Base-by-base conservation (phyloP, 306 rosid species). In the Glycine tomentella region DNA sequence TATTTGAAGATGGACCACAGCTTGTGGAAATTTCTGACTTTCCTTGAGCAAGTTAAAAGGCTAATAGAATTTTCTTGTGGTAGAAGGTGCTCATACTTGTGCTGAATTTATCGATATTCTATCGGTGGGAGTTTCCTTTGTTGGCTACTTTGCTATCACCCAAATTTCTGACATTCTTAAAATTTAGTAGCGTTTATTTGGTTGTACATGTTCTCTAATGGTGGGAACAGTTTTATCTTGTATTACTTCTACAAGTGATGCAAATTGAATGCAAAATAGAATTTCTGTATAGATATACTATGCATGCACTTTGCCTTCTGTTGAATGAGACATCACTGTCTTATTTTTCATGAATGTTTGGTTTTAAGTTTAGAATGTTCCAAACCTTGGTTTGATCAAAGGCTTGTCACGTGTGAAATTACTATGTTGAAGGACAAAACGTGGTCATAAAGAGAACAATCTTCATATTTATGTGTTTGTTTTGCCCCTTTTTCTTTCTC, bases 11-110 rank as follows among this genome's bases (percentile, higher is more conserved):
- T 49, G 16, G 62, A 64, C 53, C 14, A 48, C 55, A 46, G 66
- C 66, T 33, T 75, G 62, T 58, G 65, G 76, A 86, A 75, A 64
- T 71, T 74, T 57, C 45, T 63, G 46, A 31, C 82, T 52, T 82
- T 73, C 79, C 38, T 8, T 48, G 48, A 34, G 66, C 52, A 63
- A 56, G 77, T 64, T 66, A 50, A 57, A 69, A 36, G 7, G 72
- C 63, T 6, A 69, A 67, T 69, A 45, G 65, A 72, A 38, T 61
- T 65, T 59, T 79, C 78, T 69, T 52, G 78, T 62, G 75, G 70
- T 76, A 53, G 72, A 42, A 20, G 50, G 66, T 65, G 17, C 44
- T 84, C 72, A 57, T 38, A 49, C 40, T 17, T 58, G 59, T 36
- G 62, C 42, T 11, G 66, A 66, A 36, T 61, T 63, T 38, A 8